Conservation (phyloP, 805 yeast species). For the Maudiozyma saulgeensis region DNA sequence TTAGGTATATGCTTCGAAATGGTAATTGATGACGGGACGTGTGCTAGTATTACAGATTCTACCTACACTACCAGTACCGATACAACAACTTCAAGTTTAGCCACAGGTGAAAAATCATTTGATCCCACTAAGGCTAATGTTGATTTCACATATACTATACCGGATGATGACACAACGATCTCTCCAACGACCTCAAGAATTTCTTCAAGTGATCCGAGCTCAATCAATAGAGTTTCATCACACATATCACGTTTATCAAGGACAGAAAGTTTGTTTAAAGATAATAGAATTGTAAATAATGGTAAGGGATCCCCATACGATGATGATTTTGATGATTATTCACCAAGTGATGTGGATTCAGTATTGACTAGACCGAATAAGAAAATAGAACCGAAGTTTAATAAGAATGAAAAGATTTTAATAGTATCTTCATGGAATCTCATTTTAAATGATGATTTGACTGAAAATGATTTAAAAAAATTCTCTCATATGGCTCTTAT, state of each 20-base stretch:
- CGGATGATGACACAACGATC: background rate
- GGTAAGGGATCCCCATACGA: background rate
- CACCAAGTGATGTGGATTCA: background rate
- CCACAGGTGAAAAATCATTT: background rate
- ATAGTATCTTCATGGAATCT: constrained; percentile 32
- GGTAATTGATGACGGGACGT: background rate
- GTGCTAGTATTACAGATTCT: background rate
- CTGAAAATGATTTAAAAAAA: background rate
- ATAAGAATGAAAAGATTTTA: constrained; percentile 26
- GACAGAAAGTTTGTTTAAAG: background rate
- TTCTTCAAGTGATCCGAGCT: background rate
- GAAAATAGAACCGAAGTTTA: background rate
- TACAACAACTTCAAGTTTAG: background rate
- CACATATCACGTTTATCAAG: background rate
- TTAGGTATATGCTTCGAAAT: background rate
- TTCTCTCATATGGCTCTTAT: constrained; percentile 1
- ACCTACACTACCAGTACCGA: background rate
- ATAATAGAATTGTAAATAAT: background rate
- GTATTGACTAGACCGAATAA: background rate
- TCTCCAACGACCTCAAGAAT: background rate
- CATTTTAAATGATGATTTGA: constrained; percentile 29
- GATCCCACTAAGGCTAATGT: background rate
- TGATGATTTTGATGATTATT: background rate
- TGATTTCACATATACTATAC: background rate
- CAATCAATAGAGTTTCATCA: background rate